Percentiles rank a stretch among this genome's conserved stretches.
phyloP scores from a whole-genome alignment of 257 asterid species.

The Datura wrightii region DNA sequence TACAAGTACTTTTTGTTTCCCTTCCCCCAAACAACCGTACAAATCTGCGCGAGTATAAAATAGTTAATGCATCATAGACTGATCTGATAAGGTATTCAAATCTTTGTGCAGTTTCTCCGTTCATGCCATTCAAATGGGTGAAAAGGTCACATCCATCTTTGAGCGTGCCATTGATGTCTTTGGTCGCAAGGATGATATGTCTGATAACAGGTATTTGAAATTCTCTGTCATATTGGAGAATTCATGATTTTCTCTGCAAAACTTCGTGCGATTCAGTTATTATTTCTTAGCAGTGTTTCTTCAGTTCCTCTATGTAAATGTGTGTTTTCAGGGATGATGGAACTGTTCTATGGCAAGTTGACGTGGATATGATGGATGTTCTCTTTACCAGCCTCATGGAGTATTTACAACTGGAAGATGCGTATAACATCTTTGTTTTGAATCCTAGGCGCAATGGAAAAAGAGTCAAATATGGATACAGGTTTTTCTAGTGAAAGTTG shows the following conservation, averaged over 20 bases:
- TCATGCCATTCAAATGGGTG: slow-evolving; percentile 96
- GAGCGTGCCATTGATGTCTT: slow-evolving; percentile 87
- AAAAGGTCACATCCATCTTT: slow-evolving; percentile 84
- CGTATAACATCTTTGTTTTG: slow-evolving; percentile 83
- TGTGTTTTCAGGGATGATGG: slow-evolving; percentile 62
- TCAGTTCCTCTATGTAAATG: slow-evolving; percentile 28
- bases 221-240: slow-evolving; percentile 32
- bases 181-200: slow-evolving; percentile 80
- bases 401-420: slow-evolving; percentile 84
- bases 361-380: slow-evolving; percentile 86
- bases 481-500: slow-evolving; percentile 55
- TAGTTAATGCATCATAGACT: background rate
- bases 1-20: slow-evolving; percentile 65
- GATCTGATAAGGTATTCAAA: slow-evolving; percentile 36
- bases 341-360: slow-evolving; percentile 88
- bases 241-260: background rate
- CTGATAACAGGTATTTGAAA: slow-evolving; percentile 57
- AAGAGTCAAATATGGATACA: slow-evolving; percentile 84
- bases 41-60: slow-evolving; percentile 20
- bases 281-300: slow-evolving; percentile 7
- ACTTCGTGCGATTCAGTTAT: background rate
- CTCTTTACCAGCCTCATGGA: slow-evolving; percentile 87
- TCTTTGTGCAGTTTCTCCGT: slow-evolving; percentile 82
- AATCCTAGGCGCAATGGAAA: slow-evolving; percentile 79
- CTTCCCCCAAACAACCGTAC: slow-evolving; percentile 18